Evolutionary conservation across 1,284 basidiomycete genomes (phyloP).

Genomic region (Somion occarium): DNA sequence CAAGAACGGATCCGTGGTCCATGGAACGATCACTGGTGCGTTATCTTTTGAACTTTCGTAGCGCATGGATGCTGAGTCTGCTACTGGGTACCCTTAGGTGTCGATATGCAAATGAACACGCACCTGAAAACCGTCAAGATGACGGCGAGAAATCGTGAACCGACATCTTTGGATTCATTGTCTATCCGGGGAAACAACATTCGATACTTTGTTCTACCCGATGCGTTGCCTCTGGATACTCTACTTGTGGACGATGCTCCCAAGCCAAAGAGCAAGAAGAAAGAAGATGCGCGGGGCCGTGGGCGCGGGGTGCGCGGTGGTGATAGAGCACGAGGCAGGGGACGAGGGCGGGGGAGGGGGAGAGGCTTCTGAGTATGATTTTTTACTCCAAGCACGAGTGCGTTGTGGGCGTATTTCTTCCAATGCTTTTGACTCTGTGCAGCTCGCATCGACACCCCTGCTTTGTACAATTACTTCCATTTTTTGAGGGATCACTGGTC

Average conservation of each 20-base stretch:
- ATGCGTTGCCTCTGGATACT: slow-evolving; percentile 94
- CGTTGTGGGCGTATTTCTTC: too few species aligned
- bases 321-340: slow-evolving; percentile 38
- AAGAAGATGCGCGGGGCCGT: slow-evolving; percentile 65
- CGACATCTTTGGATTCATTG: slow-evolving; percentile 76
- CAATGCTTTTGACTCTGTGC: too few species aligned
- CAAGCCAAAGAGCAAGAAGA: slow-evolving; percentile 88
- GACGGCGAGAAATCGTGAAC: slow-evolving; percentile 85
- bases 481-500: too few species aligned
- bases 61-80: background rate
- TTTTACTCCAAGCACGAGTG: too few species aligned
- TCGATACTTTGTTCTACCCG: slow-evolving; percentile 93
- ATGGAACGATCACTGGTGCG: slow-evolving; percentile 95
- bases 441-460: too few species aligned
- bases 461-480: too few species aligned
- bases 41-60: slow-evolving; percentile 10
- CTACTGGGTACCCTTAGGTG: slow-evolving; percentile 45
- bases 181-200: slow-evolving; percentile 93
- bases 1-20: slow-evolving; percentile 94
- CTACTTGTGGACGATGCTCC: slow-evolving; percentile 97
- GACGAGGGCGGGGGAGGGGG: slow-evolving; percentile 17
- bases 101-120: slow-evolving; percentile 98
- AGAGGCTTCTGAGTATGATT: slow-evolving; percentile 20
- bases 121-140: slow-evolving; percentile 97
- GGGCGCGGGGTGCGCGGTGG: slow-evolving; percentile 52